Evolutionary conservation across 805 yeast genomes (phyloP).

Genomic region (Yarrowia divulgata): DNA sequence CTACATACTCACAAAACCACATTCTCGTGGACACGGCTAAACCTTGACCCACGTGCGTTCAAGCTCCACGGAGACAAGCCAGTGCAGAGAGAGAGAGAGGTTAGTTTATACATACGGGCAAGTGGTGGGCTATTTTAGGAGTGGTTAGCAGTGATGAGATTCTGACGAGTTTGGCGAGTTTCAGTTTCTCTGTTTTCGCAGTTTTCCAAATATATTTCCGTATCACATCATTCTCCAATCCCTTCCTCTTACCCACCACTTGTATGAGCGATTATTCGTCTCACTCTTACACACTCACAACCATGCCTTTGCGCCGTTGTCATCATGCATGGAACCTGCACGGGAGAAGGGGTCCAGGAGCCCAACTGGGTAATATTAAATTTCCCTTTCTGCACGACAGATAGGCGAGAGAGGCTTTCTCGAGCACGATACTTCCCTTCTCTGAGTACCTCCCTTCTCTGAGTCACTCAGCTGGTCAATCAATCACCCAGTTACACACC

Average conservation of each 20-base stretch:
- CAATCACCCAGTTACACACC: too few relatives aligned
- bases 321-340: not conserved
- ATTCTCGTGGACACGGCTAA: not conserved
- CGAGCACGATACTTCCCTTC: not conserved
- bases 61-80: slow-evolving; percentile 14
- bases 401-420: not conserved
- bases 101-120: too few relatives aligned
- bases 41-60: slow-evolving; percentile 22
- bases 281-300: not conserved
- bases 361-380: not conserved
- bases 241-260: too few relatives aligned
- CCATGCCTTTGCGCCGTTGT: not conserved
- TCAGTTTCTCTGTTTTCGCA: too few relatives aligned
- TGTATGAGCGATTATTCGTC: not conserved
- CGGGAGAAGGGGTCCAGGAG: slow-evolving; percentile 5
- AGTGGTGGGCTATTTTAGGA: too few relatives aligned
- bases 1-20: not conserved
- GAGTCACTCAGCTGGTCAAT: too few relatives aligned
- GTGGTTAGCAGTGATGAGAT: too few relatives aligned
- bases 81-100: not conserved
- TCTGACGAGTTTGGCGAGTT: too few relatives aligned
- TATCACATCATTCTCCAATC: too few relatives aligned
- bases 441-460: too few relatives aligned
- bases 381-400: not conserved
- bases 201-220: too few relatives aligned